Base-by-base conservation (phyloP, 257 asterid genomes). In the Capsicum baccatum region DNA sequence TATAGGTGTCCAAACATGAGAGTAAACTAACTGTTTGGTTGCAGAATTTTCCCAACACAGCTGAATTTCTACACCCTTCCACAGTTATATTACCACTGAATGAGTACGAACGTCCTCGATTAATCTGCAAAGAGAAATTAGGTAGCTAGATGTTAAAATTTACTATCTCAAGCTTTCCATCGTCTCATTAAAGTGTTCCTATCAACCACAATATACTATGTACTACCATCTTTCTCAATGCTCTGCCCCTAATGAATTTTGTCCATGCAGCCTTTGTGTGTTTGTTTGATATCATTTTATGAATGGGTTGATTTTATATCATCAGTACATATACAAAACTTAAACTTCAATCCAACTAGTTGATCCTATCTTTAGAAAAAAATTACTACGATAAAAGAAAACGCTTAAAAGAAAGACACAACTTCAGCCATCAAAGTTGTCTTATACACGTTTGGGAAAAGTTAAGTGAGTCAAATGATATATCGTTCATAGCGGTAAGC, bases 71-170 rank as follows among this genome's bases (percentile, higher is more conserved):
- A 84, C 99, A 97, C 86, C 97, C 99, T 86, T 97, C 98, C 76
- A 97, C 96, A 62, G 90, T 95, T 56, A 94, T 82, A 79, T 95
- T 97, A 76, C 95, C 97, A 35, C 94, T 88, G 87, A 95, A 95
- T 85, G 91, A 86, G 89, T 91, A 95, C 48, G 88, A 50, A 1
- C 86, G 86, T 47, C 99, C 99, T 88, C 99, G 92, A 87, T 97
- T 95, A 82, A 95, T 94, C 99, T 97, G 96, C 84, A 86, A 81
- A 42, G 35, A 47, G 15, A 81, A 52, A 83, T 85, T 80, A 63
- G 54, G 54, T 44, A 19, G 15, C 26, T 78, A 78, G 26, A 76
- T 63, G 52, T 52, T 4, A 50, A 50, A 21, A 74, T 39, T 86
- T 85, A 81, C 66, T 67, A 67, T 74, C 79, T 47, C 74, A 81